Percentiles rank a stretch among this genome's conserved stretches.
Evolutionary conservation across 2,329 filamentous ascomycete genomes (phyloP).

Genomic region (Alternaria arbusti): DNA sequence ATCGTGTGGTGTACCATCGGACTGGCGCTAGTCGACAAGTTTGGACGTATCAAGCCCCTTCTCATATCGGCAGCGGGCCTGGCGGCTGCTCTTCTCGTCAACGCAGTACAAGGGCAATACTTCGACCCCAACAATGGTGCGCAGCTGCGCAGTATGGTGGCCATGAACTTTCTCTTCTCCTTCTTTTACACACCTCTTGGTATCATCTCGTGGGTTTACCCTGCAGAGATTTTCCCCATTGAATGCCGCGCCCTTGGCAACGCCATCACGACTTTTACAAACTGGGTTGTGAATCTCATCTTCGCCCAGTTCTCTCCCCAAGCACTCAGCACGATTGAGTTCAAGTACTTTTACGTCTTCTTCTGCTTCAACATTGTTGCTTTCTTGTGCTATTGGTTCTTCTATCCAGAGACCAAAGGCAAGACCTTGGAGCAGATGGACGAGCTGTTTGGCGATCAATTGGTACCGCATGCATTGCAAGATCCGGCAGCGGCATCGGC

Average conservation of each 20-base stretch:
- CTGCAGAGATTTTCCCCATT: constrained; percentile 56
- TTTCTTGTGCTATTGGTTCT: constrained; percentile 34
- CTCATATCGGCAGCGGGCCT: constrained; percentile 55
- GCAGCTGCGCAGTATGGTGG: constrained; percentile 53
- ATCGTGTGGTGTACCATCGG: constrained; percentile 56
- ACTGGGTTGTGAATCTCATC: constrained; percentile 56
- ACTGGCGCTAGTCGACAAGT: constrained; percentile 54
- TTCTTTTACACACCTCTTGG: constrained; percentile 55
- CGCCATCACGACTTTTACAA: constrained; percentile 54
- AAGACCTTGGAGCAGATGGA: constrained; percentile 40
- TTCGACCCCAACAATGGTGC: constrained; percentile 43
- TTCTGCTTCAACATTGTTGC: constrained; percentile 55
- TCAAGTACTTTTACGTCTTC: constrained; percentile 56
- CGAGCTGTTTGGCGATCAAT: constrained; percentile 41
- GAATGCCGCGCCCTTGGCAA: constrained; percentile 52
- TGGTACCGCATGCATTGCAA: constrained; percentile 46
- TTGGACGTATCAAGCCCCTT: constrained; percentile 58
- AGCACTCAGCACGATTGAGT: constrained; percentile 42
- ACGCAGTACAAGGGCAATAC: constrained; percentile 51
- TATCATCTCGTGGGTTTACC: constrained; percentile 58
- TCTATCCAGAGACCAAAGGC: constrained; percentile 41
- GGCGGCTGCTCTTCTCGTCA: constrained; percentile 35
- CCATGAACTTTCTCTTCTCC: constrained; percentile 57
- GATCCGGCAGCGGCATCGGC: constrained; percentile 39
- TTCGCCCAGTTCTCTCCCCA: constrained; percentile 59